Base-by-base conservation (phyloP, 2,329 filamentous ascomycete genomes). In the Stagonosporopsis rhizophila region DNA sequence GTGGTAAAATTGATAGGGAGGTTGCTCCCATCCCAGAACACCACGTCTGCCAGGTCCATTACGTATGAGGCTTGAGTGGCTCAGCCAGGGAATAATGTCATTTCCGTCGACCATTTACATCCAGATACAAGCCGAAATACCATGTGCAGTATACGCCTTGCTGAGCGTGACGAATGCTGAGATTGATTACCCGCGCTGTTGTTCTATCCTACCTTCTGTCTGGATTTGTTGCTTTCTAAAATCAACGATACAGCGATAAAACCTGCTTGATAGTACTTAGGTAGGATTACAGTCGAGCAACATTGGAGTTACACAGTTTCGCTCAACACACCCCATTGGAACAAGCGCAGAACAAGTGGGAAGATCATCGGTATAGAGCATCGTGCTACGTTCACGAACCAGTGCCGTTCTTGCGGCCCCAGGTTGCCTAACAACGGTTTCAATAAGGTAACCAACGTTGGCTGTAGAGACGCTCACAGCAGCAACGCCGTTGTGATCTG, bases 371-470 rank as follows among this genome's bases (percentile, higher is more conserved):
- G 17, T 35, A 27, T 34, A 27, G 20, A 37, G 14, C 27, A 7
- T 27, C 22, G 7, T 19, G 35, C 27, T 22, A 40, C 35, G 20
- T 46, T 41, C 11, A 15, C 23, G 9, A 30, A 6, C 14, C 15
- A 9, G 4, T 40, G 47, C 44, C 52, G 34, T 40, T 28, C 20
- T 27, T 11, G 19, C 17, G n/a, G 34, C 2, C 22, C 27, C 17
- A 20, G n/a, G 25, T 23, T n/a, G 45, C 39, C 39, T 49, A 12
- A 44, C n/a, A 50, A 50, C 35, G 52, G 40, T 27, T 9, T 44
- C 17, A 44, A 39, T 39, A 38, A 56, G 40, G 52, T 45, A 46
- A 27, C 15, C 40, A 56, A 56, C 41, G 41, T 35, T 32, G 41
- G 17, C 46, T 28, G 46, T 6, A 48, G 35, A 46, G 34, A 17